phyloP scores from a whole-genome alignment of 2,329 filamentous ascomycete species.

The Beauveria bassiana region DNA sequence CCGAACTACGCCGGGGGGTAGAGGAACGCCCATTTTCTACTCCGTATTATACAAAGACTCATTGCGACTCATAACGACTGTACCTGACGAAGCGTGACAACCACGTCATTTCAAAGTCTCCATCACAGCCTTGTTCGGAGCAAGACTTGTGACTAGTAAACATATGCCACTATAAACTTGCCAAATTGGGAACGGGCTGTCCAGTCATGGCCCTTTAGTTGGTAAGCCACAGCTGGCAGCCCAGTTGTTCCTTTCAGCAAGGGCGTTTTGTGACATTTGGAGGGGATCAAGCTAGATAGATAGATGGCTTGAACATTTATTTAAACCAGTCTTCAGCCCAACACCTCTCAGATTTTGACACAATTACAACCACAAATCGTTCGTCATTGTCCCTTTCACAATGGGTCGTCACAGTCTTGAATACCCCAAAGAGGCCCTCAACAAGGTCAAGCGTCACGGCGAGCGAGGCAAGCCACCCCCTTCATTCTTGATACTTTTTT shows the following conservation, averaged over 20 bases:
- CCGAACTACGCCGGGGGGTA: background rate
- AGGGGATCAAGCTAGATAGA: background rate
- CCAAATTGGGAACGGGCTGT: background rate
- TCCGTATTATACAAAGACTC: background rate
- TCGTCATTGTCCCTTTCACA: background rate
- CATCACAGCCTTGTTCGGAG: no score
- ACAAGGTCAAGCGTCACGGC: constrained; percentile 60
- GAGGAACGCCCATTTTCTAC: no score
- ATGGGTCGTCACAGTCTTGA: constrained; percentile 37
- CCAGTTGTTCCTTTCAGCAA: background rate
- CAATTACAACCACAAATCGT: background rate
- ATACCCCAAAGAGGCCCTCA: constrained; percentile 57
- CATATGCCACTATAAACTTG: background rate
- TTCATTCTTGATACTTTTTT: background rate
- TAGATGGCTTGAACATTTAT: background rate
- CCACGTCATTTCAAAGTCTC: no score
- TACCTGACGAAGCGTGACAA: background rate
- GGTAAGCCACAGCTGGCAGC: background rate
- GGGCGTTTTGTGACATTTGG: background rate
- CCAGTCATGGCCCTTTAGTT: background rate
- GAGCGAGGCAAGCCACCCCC: constrained; percentile 43
- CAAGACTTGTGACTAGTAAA: no score
- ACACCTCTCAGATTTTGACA: background rate
- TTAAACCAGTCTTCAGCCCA: background rate
- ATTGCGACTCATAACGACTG: constrained; percentile 10